Base-by-base conservation (phyloP, 495 filamentous ascomycete genomes). In the Podospora didyma region DNA sequence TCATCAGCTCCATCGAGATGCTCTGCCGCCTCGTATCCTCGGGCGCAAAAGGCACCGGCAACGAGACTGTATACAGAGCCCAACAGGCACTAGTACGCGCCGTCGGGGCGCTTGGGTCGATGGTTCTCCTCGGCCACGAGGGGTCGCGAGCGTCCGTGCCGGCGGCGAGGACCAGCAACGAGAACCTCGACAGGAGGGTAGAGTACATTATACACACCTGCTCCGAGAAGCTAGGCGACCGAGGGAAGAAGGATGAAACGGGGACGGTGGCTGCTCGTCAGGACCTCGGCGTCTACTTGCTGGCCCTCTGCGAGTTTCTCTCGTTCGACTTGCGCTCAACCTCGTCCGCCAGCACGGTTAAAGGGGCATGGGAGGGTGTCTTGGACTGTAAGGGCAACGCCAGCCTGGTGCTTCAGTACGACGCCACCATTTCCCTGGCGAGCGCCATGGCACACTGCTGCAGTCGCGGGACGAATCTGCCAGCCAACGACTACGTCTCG, bases 1-100 rank as follows among this genome's bases (percentile, higher is more conserved):
- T 75, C 42, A 53, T 58, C 6, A 55, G 55, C 22, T 64, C 64
- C 2, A 62, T 81, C 42, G 54, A 62, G 19, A 46, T 72, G 35
- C 62, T 81, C 44, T 73, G 66, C 44, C 55, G 37, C 14, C 62
- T 65, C 20, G 59, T 56, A 7, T 41, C 57, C 4, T 46, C 55
- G 7, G 41, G 28, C 17, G n/a, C 51, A 16, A 26, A 39, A 23
- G 6, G 39, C 21, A 1, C 41, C 21, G 51, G 53, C 22, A 53
- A 41, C 45, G 62, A 46, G 54, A 39, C 51, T 20, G 57, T 2
- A 34, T 45, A 41, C 55, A 63, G 31, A 53, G 46, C 60, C 19
- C 63, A 63, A 31, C 60, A 52, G 7, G 53, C 46, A 2, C 54
- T 69, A 0, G 51, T 53, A 35, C 52, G 52, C 9, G 31, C 28